These are phyloP conservation scores for Cladosporium sp. DNA, from an alignment of 2,329 filamentous ascomycete genomes.

Conservation along the genomic window DNA sequence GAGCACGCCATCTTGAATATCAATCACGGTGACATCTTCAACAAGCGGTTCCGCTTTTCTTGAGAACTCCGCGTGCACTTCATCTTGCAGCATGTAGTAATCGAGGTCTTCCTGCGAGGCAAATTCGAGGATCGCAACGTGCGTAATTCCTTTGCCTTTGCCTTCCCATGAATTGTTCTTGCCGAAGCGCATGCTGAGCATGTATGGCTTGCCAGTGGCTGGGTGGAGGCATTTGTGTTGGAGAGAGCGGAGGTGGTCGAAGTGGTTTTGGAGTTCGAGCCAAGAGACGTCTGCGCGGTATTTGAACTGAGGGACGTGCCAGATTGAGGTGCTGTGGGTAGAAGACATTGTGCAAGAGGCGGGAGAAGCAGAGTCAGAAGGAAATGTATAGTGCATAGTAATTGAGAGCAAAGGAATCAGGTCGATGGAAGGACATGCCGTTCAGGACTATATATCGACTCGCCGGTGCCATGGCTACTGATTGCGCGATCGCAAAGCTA, in stretches of 20 bases:
- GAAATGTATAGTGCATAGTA: conserved; percentile 1
- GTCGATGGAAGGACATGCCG: neutral
- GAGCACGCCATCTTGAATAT: conserved; percentile 32
- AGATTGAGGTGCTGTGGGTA: neutral
- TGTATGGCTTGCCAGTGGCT: conserved; percentile 28
- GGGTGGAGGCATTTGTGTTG: conserved; percentile 23
- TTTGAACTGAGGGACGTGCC: conserved; percentile 32
- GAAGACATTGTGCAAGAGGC: neutral
- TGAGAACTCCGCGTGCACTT: conserved; percentile 30
- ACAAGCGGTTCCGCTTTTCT: conserved; percentile 28
- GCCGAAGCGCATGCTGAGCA: conserved; percentile 30
- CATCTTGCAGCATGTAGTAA: conserved; percentile 31
- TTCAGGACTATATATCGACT: neutral
- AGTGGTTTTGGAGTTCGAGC: conserved; percentile 31
- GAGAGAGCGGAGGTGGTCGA: conserved; percentile 28
- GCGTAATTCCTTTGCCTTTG: conserved; percentile 32
- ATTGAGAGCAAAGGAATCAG: neutral
- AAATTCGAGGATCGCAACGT: conserved; percentile 34
- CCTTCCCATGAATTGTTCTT: conserved; percentile 34
- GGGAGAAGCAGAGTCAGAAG: conserved; percentile 1
- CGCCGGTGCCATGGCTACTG: neutral
- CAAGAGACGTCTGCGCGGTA: conserved; percentile 31
- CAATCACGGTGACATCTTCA: conserved; percentile 31
- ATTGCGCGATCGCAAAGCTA: too few relatives aligned
- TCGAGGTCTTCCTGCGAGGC: conserved; percentile 31